phyloP scores from a whole-genome alignment of 78 protist genomes.

The Isochrysis galbana region DNA sequence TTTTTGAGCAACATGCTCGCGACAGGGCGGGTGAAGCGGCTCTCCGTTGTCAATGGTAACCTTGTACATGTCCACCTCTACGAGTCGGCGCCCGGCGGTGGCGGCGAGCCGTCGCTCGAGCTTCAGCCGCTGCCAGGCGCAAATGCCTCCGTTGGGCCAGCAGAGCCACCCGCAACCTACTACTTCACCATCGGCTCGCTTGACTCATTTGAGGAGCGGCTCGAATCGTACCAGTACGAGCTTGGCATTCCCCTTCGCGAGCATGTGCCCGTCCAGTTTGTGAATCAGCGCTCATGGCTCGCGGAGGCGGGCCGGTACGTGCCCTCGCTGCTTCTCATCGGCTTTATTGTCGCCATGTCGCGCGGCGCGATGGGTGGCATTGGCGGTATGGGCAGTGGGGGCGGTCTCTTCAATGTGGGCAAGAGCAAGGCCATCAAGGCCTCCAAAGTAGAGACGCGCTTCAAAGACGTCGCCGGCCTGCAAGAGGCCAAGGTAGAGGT shows the following conservation, averaged over 20 bases:
- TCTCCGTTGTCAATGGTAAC: background rate
- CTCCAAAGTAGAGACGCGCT: constrained; percentile 25
- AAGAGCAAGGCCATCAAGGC: constrained; percentile 17
- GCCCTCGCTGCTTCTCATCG: background rate
- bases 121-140: background rate
- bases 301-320: constrained; percentile 18
- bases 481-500: constrained; percentile 54
- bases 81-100: background rate
- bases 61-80: background rate
- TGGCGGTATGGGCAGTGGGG: constrained; percentile 14
- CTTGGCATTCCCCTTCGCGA: constrained; percentile 25
- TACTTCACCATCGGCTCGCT: constrained; percentile 14
- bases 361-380: background rate
- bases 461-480: constrained; percentile 52
- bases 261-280: constrained; percentile 44
- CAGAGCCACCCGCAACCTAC: background rate
- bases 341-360: background rate
- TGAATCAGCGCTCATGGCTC: background rate
- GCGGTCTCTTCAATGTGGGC: constrained; percentile 11
- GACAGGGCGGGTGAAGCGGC: background rate
- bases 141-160: background rate
- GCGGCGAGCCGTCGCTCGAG: background rate
- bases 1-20: background rate
- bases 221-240: constrained; percentile 33
- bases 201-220: background rate